A percentile compares a stretch with the other conserved stretches of the same genome.
phyloP scores from a whole-genome alignment of 495 filamentous ascomycete genomes.

The Xanthoparmelia taractica region DNA sequence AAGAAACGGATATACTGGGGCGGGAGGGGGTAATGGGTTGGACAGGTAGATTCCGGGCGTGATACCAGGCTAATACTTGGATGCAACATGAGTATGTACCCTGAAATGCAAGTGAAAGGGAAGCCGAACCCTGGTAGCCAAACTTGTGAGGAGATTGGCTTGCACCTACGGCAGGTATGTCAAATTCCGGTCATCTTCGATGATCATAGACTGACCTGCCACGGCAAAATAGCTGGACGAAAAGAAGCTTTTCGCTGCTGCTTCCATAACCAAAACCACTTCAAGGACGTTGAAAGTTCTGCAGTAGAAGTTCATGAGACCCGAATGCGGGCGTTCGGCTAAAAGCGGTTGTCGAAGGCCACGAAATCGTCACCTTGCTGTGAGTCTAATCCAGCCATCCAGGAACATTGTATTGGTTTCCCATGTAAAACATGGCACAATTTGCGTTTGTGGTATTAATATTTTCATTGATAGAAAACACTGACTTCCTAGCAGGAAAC shows the following conservation, averaged over 20 bases:
- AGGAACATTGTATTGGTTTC: not conserved
- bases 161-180: constrained; percentile 46
- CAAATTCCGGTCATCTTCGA: not conserved
- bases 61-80: constrained; percentile 87
- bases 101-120: not conserved
- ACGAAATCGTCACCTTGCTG: too few relatives aligned
- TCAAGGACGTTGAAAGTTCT: too few relatives aligned
- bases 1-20: constrained; percentile 48
- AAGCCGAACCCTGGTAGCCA: constrained; percentile 73
- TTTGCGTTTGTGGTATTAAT: not conserved
- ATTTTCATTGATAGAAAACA: not conserved
- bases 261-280: constrained; percentile 31
- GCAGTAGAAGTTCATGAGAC: too few relatives aligned
- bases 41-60: constrained; percentile 62
- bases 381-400: not conserved
- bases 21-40: constrained; percentile 75
- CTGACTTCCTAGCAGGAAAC: constrained; percentile 31
- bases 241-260: constrained; percentile 72
- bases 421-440: not conserved
- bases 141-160: constrained; percentile 76
- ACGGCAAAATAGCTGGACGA: constrained; percentile 76
- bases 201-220: constrained; percentile 34
- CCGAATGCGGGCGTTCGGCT: not conserved
- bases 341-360: not conserved
- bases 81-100: constrained; percentile 9